phyloP scores from a whole-genome alignment of 352 stramenopile species.

The Phytopythium oedochilum region DNA sequence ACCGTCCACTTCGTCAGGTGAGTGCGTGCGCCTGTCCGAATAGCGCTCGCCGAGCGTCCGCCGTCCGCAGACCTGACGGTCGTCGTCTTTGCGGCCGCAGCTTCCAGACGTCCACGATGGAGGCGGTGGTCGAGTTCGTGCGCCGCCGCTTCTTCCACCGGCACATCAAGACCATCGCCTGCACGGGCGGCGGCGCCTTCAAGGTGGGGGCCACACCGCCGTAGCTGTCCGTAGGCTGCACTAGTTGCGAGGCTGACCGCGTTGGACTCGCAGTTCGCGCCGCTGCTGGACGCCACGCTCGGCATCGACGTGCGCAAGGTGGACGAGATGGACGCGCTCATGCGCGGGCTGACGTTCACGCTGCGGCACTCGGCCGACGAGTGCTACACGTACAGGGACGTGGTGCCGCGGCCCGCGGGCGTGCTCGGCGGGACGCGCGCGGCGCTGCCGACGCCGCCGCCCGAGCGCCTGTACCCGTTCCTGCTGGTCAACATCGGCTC shows the following conservation, averaged over 20 bases:
- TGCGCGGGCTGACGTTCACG: slow-evolving; percentile 97
- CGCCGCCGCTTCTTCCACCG: slow-evolving; percentile 83
- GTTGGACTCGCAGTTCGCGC: slow-evolving; percentile 34
- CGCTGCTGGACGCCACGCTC: slow-evolving; percentile 86
- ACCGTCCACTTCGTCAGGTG: slow-evolving; percentile 93
- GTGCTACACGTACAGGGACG: slow-evolving; percentile 94
- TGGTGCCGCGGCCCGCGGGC: slow-evolving; percentile 51
- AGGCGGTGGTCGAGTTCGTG: slow-evolving; percentile 65
- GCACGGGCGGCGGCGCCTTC: slow-evolving; percentile 94
- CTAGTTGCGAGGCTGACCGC: too few relatives aligned
- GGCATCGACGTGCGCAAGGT: slow-evolving; percentile 92
- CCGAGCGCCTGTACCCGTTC: slow-evolving; percentile 90
- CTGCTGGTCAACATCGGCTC: slow-evolving; percentile 98
- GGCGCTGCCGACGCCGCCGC: slow-evolving; percentile 48
- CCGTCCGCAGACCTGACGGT: too few relatives aligned
- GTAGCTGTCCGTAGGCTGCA: too few relatives aligned
- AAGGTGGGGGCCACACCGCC: slow-evolving; percentile 76
- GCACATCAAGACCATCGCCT: slow-evolving; percentile 87
- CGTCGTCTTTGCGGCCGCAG: slow-evolving; percentile 17
- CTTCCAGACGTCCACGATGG: slow-evolving; percentile 68
- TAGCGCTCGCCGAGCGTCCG: too few relatives aligned
- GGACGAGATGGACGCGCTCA: slow-evolving; percentile 96
- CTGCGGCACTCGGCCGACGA: slow-evolving; percentile 90
- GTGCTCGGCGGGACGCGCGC: slow-evolving; percentile 55
- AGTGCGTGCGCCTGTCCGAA: neutral